Percentiles rank a stretch among this genome's conserved stretches.
Evolutionary conservation across 306 rosid genomes (phyloP).

Genomic region (Gillenia trifoliata): DNA sequence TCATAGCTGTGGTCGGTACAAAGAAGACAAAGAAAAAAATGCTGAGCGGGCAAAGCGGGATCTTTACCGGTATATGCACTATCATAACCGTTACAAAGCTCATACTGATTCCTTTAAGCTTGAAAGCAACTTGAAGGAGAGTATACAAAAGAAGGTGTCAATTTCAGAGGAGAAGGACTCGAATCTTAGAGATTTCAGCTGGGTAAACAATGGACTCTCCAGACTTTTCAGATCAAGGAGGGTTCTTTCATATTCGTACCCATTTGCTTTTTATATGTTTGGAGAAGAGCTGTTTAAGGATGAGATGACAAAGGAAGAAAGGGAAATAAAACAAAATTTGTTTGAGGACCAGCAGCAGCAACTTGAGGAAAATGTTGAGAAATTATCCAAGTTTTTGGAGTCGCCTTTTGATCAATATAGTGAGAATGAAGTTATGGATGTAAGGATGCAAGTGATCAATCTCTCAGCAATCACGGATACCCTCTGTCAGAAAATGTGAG

Average conservation of each 20-base stretch:
- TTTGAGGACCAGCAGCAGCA: slow-evolving; percentile 99
- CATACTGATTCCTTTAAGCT: slow-evolving; percentile 94
- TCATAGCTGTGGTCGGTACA: slow-evolving; percentile 95
- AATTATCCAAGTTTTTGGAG: slow-evolving; percentile 73
- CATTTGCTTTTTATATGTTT: slow-evolving; percentile 96
- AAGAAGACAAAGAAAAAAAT: slow-evolving; percentile 51
- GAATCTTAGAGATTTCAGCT: slow-evolving; percentile 64
- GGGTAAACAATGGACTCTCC: slow-evolving; percentile 76
- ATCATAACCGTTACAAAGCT: slow-evolving; percentile 89
- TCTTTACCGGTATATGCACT: slow-evolving; percentile 81
- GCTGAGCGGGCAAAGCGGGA: slow-evolving; percentile 88
- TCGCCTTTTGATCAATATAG: slow-evolving; percentile 62
- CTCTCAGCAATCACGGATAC: slow-evolving; percentile 55
- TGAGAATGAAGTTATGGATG: slow-evolving; percentile 55
- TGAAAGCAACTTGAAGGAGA: slow-evolving; percentile 74
- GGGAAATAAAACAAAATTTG: slow-evolving; percentile 77
- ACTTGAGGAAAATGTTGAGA: slow-evolving; percentile 90
- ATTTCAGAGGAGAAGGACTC: slow-evolving; percentile 63
- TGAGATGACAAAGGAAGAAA: slow-evolving; percentile 58
- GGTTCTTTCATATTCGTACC: slow-evolving; percentile 89
- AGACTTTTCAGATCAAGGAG: slow-evolving; percentile 96
- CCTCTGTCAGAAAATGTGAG: slow-evolving; percentile 79
- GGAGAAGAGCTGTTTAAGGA: slow-evolving; percentile 91
- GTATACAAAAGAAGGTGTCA: slow-evolving; percentile 55
- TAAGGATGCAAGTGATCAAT: slow-evolving; percentile 76